Conservation (phyloP, 2,329 filamentous ascomycete genomes). For the Chalaropsis thielavioides region DNA sequence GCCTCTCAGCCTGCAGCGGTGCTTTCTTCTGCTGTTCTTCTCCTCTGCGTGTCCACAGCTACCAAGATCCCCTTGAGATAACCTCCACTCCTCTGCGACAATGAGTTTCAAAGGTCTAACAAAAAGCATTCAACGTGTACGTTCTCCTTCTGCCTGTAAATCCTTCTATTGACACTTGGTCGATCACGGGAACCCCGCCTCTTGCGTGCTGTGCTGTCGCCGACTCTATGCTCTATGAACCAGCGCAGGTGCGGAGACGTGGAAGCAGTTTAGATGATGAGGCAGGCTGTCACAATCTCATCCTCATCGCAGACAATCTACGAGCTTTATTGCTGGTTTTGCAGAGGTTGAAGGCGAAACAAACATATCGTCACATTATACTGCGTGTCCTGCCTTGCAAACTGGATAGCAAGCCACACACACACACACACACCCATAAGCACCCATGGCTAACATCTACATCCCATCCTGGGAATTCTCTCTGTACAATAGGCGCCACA, state of each 20-base stretch:
- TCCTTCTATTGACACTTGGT: background rate
- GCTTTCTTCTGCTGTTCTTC: background rate
- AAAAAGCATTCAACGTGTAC: conserved; percentile 75
- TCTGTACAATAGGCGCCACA: conserved; percentile 55
- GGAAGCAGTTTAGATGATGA: background rate
- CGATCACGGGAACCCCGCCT: background rate
- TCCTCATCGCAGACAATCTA: background rate
- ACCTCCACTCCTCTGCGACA: conserved; percentile 19
- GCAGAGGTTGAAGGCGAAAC: background rate
- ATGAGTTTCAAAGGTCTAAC: conserved; percentile 98
- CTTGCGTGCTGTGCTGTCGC: background rate
- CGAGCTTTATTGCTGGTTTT: background rate
- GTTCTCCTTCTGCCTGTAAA: conserved; percentile 23
- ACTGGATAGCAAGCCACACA: background rate
- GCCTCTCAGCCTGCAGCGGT: background rate
- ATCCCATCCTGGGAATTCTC: background rate
- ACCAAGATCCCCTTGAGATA: background rate
- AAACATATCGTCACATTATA: background rate
- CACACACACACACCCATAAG: background rate
- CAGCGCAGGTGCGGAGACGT: background rate
- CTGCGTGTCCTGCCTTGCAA: too few species aligned
- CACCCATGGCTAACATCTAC: conserved; percentile 12
- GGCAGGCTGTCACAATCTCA: background rate
- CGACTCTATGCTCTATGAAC: background rate
- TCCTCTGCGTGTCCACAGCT: background rate